phyloP scores from a whole-genome alignment of 441 rosid species.

The Mallotus japonicus region DNA sequence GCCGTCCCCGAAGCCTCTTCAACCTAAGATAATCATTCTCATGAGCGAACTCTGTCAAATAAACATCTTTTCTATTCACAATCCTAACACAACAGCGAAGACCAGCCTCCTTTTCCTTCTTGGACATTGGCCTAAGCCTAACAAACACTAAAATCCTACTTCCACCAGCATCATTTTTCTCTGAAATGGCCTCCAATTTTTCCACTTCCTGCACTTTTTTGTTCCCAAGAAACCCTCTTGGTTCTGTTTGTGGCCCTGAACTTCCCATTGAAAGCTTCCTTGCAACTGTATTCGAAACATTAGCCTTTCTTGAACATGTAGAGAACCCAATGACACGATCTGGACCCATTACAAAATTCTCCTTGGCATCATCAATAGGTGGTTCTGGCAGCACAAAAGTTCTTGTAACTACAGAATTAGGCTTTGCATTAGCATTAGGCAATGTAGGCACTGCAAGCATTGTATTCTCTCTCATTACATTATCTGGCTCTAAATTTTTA shows the following conservation, averaged over 20 bases:
- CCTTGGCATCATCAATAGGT: slow-evolving; percentile 50
- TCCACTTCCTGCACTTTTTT: slow-evolving; percentile 40
- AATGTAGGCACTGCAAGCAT: slow-evolving; percentile 15
- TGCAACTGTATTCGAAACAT: slow-evolving; percentile 35
- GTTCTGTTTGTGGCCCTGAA: slow-evolving; percentile 32
- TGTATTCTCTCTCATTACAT: slow-evolving; percentile 47
- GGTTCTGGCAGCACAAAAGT: slow-evolving; percentile 51
- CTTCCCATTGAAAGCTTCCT: slow-evolving; percentile 73
- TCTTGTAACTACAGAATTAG: slow-evolving; percentile 41
- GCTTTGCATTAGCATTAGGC: slow-evolving; percentile 16
- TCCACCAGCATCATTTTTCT: slow-evolving; percentile 30
- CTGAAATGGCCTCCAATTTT: slow-evolving; percentile 37
- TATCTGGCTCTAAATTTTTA: slow-evolving; percentile 32
- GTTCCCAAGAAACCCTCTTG: slow-evolving; percentile 25
- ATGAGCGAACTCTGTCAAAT: slow-evolving; percentile 71
- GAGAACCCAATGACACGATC: slow-evolving; percentile 56
- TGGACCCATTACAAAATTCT: slow-evolving; percentile 54
- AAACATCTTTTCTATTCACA: slow-evolving; percentile 78
- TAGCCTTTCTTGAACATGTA: slow-evolving; percentile 47
- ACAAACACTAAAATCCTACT: slow-evolving; percentile 79
- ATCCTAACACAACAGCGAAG: slow-evolving; percentile 75
- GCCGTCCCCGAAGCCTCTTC: slow-evolving; percentile 83
- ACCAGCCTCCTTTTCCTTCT: slow-evolving; percentile 85
- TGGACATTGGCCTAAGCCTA: slow-evolving; percentile 91
- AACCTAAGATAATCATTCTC: slow-evolving; percentile 86